Evolutionary conservation across 2,329 filamentous ascomycete genomes (phyloP), one percentile per base, ranked within the genome.

Genomic region (Periconia sp.): DNA sequence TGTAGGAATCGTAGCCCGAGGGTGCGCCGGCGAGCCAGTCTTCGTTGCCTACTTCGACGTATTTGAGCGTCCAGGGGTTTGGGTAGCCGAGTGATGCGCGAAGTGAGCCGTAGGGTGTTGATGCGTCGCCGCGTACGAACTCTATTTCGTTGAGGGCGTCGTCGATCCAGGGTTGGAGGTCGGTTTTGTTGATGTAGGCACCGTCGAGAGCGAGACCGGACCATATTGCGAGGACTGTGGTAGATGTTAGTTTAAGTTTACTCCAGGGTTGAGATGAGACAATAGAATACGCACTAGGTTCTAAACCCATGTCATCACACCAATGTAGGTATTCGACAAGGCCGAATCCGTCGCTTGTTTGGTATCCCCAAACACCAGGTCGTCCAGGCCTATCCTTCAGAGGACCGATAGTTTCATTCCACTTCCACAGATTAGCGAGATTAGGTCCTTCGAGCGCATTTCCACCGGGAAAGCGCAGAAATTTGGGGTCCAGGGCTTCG

Each of bases 341-440:
- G 5, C 71, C 71, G 15, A 72, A 46, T 12, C 69, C 68, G 35
- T 66, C 50, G 6, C 66, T 69, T 18, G 69, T 68, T 21, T 64
- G 57, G 41, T 74, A 73, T 23, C 56, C 46, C 71, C 70, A 74
- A 36, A 69, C 65, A 17, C 63, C 68, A 9, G 53, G 52, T 16
- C 66, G 61, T 21, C 74, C 74, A 13, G 72, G 71, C 11, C 75
- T 64, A 46, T 75, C 56, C 25, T 61, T 70, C 19, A 77, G 57
- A 0, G 71, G 68, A 1, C 75, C 75, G 36, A 77, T 71, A 1
- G 75, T 77, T 48, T 77, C 70, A 48, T 75, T 74, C 76, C 76
- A 78, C 44, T 76, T 75, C 75, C 74, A 78, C 8, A 17, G 57
- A 57, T 13, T 60, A 50, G 16, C 68, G 52, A 32, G 60, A 64